phyloP scores from a whole-genome alignment of 768 basidiomycete species.

The Lepiota subincarnata region DNA sequence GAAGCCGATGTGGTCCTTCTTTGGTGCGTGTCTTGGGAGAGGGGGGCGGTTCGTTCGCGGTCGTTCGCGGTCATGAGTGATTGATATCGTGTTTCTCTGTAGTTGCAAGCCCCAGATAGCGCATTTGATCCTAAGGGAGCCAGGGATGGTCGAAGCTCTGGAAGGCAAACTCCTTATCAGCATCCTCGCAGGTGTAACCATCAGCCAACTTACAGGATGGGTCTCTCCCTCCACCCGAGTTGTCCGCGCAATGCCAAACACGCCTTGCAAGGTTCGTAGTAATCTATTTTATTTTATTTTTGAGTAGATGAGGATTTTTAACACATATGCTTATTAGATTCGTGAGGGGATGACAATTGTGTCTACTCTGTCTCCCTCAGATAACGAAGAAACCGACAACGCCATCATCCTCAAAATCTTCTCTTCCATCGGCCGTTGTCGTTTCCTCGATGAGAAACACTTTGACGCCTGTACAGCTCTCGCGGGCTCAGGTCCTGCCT shows the following conservation, averaged over 20 bases:
- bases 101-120: slow-evolving; percentile 96
- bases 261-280: slow-evolving; percentile 81
- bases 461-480: slow-evolving; percentile 98
- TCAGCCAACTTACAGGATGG: slow-evolving; percentile 73
- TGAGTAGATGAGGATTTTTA: neutral
- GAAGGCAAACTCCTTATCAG: slow-evolving; percentile 91
- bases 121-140: slow-evolving; percentile 61
- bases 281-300: neutral
- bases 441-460: slow-evolving; percentile 96
- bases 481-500: slow-evolving; percentile 94
- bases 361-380: slow-evolving; percentile 58
- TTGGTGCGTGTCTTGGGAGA: slow-evolving; percentile 52
- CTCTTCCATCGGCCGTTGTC: slow-evolving; percentile 93
- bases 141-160: slow-evolving; percentile 79
- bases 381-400: slow-evolving; percentile 55
- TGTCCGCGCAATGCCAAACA: slow-evolving; percentile 98
- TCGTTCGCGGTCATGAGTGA: neutral
- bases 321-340: slow-evolving; percentile 53
- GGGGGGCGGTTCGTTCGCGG: too few relatives aligned
- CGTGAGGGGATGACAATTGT: slow-evolving; percentile 98
- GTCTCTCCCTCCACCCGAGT: slow-evolving; percentile 76
- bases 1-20: slow-evolving; percentile 83
- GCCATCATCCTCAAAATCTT: slow-evolving; percentile 87
- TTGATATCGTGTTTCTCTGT: neutral
- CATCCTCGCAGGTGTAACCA: slow-evolving; percentile 95